Percentiles rank a stretch among this genome's conserved stretches.
These are phyloP conservation scores for Emydomyces testavorans DNA, from an alignment of 2,329 filamentous ascomycete genomes.

Conservation along the genomic window DNA sequence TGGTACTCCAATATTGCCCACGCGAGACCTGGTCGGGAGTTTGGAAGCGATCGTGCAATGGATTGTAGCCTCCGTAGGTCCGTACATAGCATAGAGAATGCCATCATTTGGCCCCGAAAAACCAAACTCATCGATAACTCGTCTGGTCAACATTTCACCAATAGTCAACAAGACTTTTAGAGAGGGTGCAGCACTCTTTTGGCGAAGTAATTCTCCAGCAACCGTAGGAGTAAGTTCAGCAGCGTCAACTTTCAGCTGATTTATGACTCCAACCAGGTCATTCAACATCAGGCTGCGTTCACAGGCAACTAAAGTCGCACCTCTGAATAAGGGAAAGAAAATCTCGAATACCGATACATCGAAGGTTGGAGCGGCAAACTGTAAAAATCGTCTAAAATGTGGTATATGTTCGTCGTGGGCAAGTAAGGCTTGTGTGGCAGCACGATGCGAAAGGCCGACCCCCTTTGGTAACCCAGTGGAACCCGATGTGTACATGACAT, in stretches of 20 bases:
- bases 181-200: slow-evolving; percentile 53
- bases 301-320: slow-evolving; percentile 60
- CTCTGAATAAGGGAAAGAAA: slow-evolving; percentile 72
- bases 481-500: slow-evolving; percentile 88
- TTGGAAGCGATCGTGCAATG: slow-evolving; percentile 68
- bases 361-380: slow-evolving; percentile 86
- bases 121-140: slow-evolving; percentile 70
- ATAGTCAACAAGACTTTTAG: slow-evolving; percentile 70
- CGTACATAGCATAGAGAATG: slow-evolving; percentile 86
- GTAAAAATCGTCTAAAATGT: slow-evolving; percentile 64
- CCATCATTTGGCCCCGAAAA: slow-evolving; percentile 42
- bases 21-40: slow-evolving; percentile 46
- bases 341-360: slow-evolving; percentile 93
- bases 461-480: slow-evolving; percentile 85
- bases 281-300: slow-evolving; percentile 59
- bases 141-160: slow-evolving; percentile 77
- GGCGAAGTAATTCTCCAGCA: slow-evolving; percentile 61
- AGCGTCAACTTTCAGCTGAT: slow-evolving; percentile 58
- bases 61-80: slow-evolving; percentile 82
- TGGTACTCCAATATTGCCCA: slow-evolving; percentile 63
- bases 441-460: slow-evolving; percentile 66
- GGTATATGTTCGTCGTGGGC: slow-evolving; percentile 73
- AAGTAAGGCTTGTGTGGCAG: slow-evolving; percentile 69
- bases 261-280: slow-evolving; percentile 59
- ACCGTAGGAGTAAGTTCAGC: slow-evolving; percentile 86